Percentiles rank a stretch among this genome's conserved stretches.
Conservation (phyloP, 2,329 filamentous ascomycete species). For the Microdochium bolleyi region DNA sequence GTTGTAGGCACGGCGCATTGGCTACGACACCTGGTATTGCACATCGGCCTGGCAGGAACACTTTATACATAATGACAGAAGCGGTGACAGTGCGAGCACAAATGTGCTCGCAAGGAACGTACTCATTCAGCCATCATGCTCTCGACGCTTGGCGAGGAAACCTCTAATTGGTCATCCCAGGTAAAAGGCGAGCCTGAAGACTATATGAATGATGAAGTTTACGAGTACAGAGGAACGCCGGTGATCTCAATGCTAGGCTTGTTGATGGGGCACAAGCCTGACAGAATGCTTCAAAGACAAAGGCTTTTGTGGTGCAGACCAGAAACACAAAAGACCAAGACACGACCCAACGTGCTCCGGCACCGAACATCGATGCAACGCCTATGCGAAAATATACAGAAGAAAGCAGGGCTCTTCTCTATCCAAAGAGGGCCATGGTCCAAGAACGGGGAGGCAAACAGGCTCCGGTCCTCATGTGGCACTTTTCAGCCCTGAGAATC, state of each 20-base stretch:
- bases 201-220: neutral
- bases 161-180: too few species aligned
- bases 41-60: too few species aligned
- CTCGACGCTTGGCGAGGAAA: too few species aligned
- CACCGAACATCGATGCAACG: constrained; percentile 1
- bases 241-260: neutral
- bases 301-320: neutral
- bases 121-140: too few species aligned
- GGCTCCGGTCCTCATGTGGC: constrained; percentile 7
- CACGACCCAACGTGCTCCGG: neutral
- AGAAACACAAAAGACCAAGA: neutral
- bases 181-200: neutral
- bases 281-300: neutral
- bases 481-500: neutral
- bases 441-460: neutral
- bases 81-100: too few species aligned
- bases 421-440: neutral
- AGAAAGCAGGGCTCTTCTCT: neutral
- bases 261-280: neutral
- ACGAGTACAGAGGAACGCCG: neutral
- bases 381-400: neutral
- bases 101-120: too few species aligned
- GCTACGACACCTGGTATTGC: too few species aligned
- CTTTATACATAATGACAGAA: too few species aligned
- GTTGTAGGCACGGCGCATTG: neutral